Conservation (phyloP, 2,329 filamentous ascomycete genomes). For the Erysiphe pulchra region DNA sequence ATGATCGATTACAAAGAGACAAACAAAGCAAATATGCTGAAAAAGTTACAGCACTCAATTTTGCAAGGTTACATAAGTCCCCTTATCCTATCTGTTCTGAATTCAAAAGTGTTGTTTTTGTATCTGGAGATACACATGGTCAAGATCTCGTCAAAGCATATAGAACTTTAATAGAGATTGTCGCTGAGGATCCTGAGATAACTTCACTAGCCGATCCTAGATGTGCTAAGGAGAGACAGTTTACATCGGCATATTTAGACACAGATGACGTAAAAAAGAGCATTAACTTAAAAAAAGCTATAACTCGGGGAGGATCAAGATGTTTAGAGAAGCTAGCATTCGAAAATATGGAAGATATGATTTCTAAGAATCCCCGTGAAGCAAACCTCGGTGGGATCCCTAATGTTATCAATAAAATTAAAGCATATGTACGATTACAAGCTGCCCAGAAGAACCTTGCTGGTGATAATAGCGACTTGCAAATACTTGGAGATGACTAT, state of each 20-base stretch:
- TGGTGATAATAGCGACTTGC: slow-evolving; percentile 54
- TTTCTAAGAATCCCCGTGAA: slow-evolving; percentile 65
- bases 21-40: slow-evolving; percentile 64
- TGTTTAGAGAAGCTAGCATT: slow-evolving; percentile 69
- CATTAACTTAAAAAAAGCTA: slow-evolving; percentile 46
- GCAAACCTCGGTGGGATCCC: slow-evolving; percentile 76
- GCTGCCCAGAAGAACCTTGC: slow-evolving; percentile 61
- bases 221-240: slow-evolving; percentile 50
- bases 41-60: slow-evolving; percentile 56
- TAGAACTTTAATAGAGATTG: slow-evolving; percentile 52
- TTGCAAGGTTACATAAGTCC: slow-evolving; percentile 35
- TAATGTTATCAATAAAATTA: slow-evolving; percentile 69
- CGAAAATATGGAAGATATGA: slow-evolving; percentile 46
- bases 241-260: slow-evolving; percentile 49
- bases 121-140: slow-evolving; percentile 43
- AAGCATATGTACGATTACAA: slow-evolving; percentile 69
- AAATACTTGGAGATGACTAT: slow-evolving; percentile 57
- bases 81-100: slow-evolving; percentile 52
- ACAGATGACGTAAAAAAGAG: slow-evolving; percentile 35
- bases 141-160: slow-evolving; percentile 63
- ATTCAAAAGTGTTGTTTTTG: slow-evolving; percentile 48
- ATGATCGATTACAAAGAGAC: slow-evolving; percentile 55
- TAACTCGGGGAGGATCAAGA: slow-evolving; percentile 51
- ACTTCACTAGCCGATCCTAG: slow-evolving; percentile 32
- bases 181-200: slow-evolving; percentile 40